Percentiles rank a stretch among this genome's conserved stretches.
phyloP scores from a whole-genome alignment of 1,139 yeast species.

The Meyerozyma elateridarum region DNA sequence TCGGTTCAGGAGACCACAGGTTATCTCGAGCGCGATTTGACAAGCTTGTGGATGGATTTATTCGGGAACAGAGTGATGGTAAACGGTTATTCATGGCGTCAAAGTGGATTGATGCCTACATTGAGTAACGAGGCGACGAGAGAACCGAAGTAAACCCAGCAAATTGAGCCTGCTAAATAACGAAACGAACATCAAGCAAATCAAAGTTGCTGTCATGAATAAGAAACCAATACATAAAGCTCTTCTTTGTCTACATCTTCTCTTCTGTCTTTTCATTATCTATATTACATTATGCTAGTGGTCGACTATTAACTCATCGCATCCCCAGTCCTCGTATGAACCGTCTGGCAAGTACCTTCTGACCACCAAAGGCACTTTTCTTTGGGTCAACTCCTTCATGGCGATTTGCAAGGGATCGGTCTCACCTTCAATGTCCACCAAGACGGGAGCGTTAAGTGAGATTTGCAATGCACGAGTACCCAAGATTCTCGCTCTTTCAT shows the following conservation, averaged over 20 bases:
- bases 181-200: too few relatives aligned
- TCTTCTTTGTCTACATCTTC: not conserved
- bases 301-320: slow-evolving; percentile 93
- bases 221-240: slow-evolving; percentile 3
- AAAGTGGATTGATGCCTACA: slow-evolving; percentile 56
- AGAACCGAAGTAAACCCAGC: not conserved
- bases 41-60: slow-evolving; percentile 50
- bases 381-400: slow-evolving; percentile 91
- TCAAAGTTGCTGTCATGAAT: not conserved
- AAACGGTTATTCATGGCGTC: slow-evolving; percentile 50
- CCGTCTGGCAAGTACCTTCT: slow-evolving; percentile 97
- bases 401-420: slow-evolving; percentile 99
- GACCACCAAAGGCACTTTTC: slow-evolving; percentile 90
- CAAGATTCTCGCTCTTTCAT: slow-evolving; percentile 92
- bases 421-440: slow-evolving; percentile 97
- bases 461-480: slow-evolving; percentile 97
- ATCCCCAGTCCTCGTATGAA: slow-evolving; percentile 97
- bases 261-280: not conserved
- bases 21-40: slow-evolving; percentile 50
- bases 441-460: slow-evolving; percentile 96
- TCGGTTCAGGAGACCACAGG: slow-evolving; percentile 47
- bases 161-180: too few relatives aligned
- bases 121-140: slow-evolving; percentile 22
- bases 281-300: slow-evolving; percentile 35
- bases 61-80: slow-evolving; percentile 54